Conservation (phyloP, 2,329 filamentous ascomycete species). For the Ophiostoma pallidulum region DNA sequence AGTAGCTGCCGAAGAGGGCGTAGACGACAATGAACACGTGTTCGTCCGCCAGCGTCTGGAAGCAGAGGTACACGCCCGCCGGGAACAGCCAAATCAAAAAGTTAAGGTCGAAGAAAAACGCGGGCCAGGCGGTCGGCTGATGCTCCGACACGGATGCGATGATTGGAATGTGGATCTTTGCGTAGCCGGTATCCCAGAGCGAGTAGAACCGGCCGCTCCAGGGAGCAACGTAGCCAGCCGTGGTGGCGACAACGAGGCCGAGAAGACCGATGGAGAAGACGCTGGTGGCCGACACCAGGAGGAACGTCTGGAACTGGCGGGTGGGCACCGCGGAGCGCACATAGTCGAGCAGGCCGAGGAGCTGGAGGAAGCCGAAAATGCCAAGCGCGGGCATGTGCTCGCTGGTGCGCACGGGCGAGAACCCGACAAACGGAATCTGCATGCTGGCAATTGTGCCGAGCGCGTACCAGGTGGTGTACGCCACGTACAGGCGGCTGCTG, state of each 20-base stretch:
- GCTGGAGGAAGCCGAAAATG: constrained; percentile 90
- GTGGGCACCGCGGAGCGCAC: constrained; percentile 79
- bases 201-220: constrained; percentile 99
- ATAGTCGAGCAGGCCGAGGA: constrained; percentile 87
- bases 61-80: constrained; percentile 95
- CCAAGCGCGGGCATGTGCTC: constrained; percentile 97
- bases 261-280: constrained; percentile 72
- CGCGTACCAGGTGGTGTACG: constrained; percentile 97
- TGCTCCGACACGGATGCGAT: constrained; percentile 99
- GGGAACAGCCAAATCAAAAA: constrained; percentile 81
- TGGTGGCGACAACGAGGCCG: constrained; percentile 67
- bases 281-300: constrained; percentile 63
- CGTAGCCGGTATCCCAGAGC: constrained; percentile 96
- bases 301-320: constrained; percentile 88
- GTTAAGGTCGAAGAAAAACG: constrained; percentile 98
- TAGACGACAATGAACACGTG: constrained; percentile 98
- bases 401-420: constrained; percentile 90
- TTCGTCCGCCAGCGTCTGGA: constrained; percentile 86
- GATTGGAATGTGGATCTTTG: constrained; percentile 98
- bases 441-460: constrained; percentile 93
- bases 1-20: constrained; percentile 93
- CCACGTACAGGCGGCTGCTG: constrained; percentile 87
- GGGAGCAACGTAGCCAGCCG: constrained; percentile 84
- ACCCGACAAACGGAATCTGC: constrained; percentile 98
- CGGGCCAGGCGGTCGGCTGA: constrained; percentile 96